Evolutionary conservation across 257 asterid species (phyloP).

Genomic region (Eustoma russellianum): DNA sequence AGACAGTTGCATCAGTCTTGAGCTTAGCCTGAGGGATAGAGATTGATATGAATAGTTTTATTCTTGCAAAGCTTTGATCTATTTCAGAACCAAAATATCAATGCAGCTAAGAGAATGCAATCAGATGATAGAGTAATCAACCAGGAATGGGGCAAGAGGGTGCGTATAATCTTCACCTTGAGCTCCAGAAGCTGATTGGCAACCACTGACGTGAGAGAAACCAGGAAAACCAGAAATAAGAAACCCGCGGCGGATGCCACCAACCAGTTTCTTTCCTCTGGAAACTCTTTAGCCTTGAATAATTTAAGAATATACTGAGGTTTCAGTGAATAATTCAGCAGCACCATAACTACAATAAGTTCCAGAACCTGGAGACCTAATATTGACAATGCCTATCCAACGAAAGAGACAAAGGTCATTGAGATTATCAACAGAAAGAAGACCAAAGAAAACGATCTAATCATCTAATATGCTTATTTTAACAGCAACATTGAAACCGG

Average conservation of each 20-base stretch:
- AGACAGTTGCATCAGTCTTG: too few species aligned
- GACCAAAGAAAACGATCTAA: too few species aligned
- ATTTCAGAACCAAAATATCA: too few species aligned
- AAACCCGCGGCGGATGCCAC: slow-evolving; percentile 50
- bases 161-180: slow-evolving; percentile 29
- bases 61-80: too few species aligned
- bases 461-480: too few species aligned
- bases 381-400: slow-evolving; percentile 43
- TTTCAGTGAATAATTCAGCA: slow-evolving; percentile 41
- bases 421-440: too few species aligned
- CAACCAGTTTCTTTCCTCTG: slow-evolving; percentile 50
- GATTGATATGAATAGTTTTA: too few species aligned
- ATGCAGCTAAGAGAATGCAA: too few species aligned
- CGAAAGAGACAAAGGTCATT: slow-evolving; percentile 5
- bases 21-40: too few species aligned
- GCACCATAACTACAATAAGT: slow-evolving; percentile 47
- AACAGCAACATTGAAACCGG: neutral
- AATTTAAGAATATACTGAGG: slow-evolving; percentile 46
- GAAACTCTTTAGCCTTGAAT: slow-evolving; percentile 27
- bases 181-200: slow-evolving; percentile 38
- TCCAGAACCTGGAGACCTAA: slow-evolving; percentile 50
- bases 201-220: slow-evolving; percentile 45
- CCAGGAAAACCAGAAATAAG: slow-evolving; percentile 42
- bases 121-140: too few species aligned
- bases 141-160: too few species aligned